A percentile compares a stretch with the other conserved stretches of the same genome.
Evolutionary conservation across 2,329 filamentous ascomycete genomes (phyloP).

Genomic region (Epichloe glyceriae): DNA sequence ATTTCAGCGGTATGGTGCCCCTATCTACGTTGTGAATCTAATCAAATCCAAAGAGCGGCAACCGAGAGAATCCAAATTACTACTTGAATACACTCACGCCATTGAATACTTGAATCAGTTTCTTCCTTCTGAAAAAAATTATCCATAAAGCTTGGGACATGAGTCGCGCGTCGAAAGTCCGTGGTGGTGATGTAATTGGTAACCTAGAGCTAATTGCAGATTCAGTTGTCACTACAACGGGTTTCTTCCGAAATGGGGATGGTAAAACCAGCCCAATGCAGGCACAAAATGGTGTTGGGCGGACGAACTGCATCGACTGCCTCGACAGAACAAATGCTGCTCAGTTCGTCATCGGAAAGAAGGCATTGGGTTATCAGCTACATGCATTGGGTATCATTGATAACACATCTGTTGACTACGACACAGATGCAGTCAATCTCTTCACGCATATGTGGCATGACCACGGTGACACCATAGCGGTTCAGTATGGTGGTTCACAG

Average conservation of each 20-base stretch:
- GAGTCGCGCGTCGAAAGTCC: slow-evolving; percentile 85
- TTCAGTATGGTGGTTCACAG: slow-evolving; percentile 95
- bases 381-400: slow-evolving; percentile 81
- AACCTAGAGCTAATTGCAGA: slow-evolving; percentile 84
- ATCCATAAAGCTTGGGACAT: slow-evolving; percentile 96
- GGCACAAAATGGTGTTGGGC: slow-evolving; percentile 81
- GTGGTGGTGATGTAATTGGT: slow-evolving; percentile 86
- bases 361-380: slow-evolving; percentile 81
- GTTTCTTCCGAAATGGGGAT: slow-evolving; percentile 91
- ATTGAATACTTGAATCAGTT: slow-evolving; percentile 93
- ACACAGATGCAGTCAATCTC: slow-evolving; percentile 88
- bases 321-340: slow-evolving; percentile 94
- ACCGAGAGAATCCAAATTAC: slow-evolving; percentile 80
- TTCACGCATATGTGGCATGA: slow-evolving; percentile 99
- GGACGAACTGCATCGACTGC: slow-evolving; percentile 97
- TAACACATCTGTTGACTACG: slow-evolving; percentile 70
- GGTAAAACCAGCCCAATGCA: slow-evolving; percentile 46
- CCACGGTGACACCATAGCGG: slow-evolving; percentile 92
- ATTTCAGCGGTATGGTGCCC: slow-evolving; percentile 84
- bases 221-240: slow-evolving; percentile 70
- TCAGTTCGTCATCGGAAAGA: slow-evolving; percentile 94
- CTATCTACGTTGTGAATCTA: slow-evolving; percentile 82
- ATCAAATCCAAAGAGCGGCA: slow-evolving; percentile 81
- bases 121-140: slow-evolving; percentile 69
- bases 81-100: slow-evolving; percentile 76